Conservation (phyloP, 1,284 basidiomycete genomes). For the Cryptococcus sp. region DNA sequence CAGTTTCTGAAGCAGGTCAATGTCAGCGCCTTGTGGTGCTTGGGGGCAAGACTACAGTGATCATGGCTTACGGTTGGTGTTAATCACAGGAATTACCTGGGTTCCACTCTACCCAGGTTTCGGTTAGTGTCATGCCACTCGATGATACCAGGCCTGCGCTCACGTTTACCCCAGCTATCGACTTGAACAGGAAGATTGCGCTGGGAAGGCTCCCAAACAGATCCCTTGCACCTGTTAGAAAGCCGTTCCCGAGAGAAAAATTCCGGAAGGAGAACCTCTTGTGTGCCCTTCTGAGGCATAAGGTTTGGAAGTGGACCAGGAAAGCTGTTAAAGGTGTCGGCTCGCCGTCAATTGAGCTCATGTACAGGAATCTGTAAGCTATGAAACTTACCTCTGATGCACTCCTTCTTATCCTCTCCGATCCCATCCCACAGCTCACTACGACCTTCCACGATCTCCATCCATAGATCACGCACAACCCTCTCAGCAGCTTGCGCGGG, state of each 20-base stretch:
- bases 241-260: constrained; percentile 77
- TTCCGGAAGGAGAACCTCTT: constrained; percentile 82
- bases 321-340: constrained; percentile 59
- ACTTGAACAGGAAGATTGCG: constrained; percentile 92
- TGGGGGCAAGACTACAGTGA: background rate
- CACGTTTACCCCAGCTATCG: constrained; percentile 66
- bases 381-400: constrained; percentile 41
- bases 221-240: constrained; percentile 76
- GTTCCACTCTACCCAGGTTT: constrained; percentile 22
- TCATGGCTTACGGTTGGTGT: constrained; percentile 69
- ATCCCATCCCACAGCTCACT: constrained; percentile 83
- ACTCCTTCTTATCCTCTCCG: constrained; percentile 84
- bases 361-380: background rate
- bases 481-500: constrained; percentile 64
- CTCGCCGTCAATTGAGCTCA: background rate
- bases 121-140: background rate
- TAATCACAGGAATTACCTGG: constrained; percentile 74
- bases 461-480: constrained; percentile 83
- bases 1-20: constrained; percentile 54
- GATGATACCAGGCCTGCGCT: constrained; percentile 6
- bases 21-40: background rate
- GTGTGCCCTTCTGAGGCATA: constrained; percentile 79
- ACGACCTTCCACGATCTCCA: constrained; percentile 85
- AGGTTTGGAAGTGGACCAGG: constrained; percentile 83
- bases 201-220: constrained; percentile 88